Conservation (phyloP, 495 filamentous ascomycete species). For the Usnea hakonensis region DNA sequence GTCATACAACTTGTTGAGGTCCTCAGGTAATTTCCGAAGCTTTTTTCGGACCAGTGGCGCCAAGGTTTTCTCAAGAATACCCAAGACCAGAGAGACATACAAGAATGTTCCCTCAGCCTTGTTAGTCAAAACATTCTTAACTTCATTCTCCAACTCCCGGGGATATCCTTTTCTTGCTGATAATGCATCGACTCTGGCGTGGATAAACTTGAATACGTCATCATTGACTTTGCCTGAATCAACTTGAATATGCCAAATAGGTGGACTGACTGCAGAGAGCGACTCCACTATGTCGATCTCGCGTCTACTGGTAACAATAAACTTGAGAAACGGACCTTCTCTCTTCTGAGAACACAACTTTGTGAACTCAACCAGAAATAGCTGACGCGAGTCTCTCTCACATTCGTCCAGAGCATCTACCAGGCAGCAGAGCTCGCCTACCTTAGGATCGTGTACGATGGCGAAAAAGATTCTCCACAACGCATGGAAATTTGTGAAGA, state of each 20-base stretch:
- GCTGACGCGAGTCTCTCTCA: constrained; percentile 30
- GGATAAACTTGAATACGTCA: constrained; percentile 26
- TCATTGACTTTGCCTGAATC: constrained; percentile 27
- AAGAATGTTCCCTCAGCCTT: constrained; percentile 40
- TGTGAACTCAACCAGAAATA: constrained; percentile 21
- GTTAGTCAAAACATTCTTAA: constrained; percentile 28
- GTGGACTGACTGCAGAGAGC: constrained; percentile 23
- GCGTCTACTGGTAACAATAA: constrained; percentile 34
- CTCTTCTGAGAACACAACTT: background rate
- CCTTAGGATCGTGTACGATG: constrained; percentile 26
- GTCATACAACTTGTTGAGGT: constrained; percentile 23
- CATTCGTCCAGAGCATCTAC: constrained; percentile 45
- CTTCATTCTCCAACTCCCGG: constrained; percentile 19
- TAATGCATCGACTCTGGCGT: constrained; percentile 33
- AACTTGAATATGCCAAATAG: constrained; percentile 27
- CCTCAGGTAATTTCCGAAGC: constrained; percentile 17
- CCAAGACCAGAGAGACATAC: constrained; percentile 39
- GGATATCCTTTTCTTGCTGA: constrained; percentile 24
- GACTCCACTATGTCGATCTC: constrained; percentile 28
- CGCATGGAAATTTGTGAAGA: constrained; percentile 30
- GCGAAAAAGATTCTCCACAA: constrained; percentile 33
- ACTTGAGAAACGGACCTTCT: constrained; percentile 25
- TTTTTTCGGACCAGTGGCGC: background rate
- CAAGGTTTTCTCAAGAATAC: constrained; percentile 29
- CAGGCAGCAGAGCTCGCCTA: constrained; percentile 30